Evolutionary conservation across 768 basidiomycete genomes (phyloP), one percentile per base, ranked within the genome.

Genomic region (Boletus patriciae): DNA sequence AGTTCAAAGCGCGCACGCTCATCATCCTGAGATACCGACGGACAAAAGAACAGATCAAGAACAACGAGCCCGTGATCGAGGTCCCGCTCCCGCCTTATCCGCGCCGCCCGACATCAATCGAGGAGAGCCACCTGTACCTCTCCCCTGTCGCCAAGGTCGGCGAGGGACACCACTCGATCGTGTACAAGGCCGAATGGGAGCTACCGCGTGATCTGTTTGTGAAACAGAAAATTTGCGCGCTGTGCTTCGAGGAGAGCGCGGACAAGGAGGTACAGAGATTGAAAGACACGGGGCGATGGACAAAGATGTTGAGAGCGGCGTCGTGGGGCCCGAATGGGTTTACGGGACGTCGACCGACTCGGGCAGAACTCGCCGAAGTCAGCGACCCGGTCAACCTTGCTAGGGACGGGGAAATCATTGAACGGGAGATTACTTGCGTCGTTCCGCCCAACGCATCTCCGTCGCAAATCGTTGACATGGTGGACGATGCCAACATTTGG

Each of bases 51-150:
- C 62, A 67, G 66, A 50, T 37, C 64, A 57, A 46, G 72, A 46
- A 63, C 55, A 9, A 33, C 41, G 71, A 63, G 3, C 71, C 67
- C 1, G 67, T 44, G 15, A 62, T 76, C 40, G 76, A 64, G 40
- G 66, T 75, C 11, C 46, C 69, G 0, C 65, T 69, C 44, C 69
- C 66, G n/a, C 68, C 70, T 29, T 66, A 57, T 23, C 67, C 70
- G 0, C 60, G 56, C 5, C 60, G 54, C 18, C 36, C 23, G 49
- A 67, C 40, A 37, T 66, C 18, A 37, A 67, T 62, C 6, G 69
- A 69, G 23, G 79, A 77, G 50, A 80, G 77, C 1, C 82, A 85
- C 62, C 70, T 85, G 18, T 81, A 83, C 52, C 57, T 86, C 50
- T 75, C 76, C 2, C 74, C 77, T 0, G 37, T 42, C 0, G 62